Conservation (phyloP, 176 grass and related monocot genomes). For the Eleusine coracana region DNA sequence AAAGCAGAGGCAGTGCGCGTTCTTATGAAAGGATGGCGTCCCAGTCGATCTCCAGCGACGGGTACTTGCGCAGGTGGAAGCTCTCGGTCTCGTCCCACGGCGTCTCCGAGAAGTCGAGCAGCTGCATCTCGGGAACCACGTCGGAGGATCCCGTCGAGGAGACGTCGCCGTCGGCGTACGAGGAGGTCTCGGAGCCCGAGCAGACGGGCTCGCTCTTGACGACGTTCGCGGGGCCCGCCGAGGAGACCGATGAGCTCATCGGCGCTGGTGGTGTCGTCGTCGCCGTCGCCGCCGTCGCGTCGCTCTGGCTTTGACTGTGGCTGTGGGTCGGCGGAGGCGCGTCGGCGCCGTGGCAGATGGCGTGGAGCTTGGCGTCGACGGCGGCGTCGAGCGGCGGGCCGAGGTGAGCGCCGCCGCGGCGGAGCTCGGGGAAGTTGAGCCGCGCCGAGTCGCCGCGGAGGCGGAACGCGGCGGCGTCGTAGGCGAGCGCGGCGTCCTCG, state of each 20-base stretch:
- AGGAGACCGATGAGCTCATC: slow-evolving; percentile 15
- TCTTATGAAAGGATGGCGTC: slow-evolving; percentile 73
- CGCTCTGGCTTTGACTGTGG: slow-evolving; percentile 33
- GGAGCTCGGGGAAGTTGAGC: slow-evolving; percentile 75
- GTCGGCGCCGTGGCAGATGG: slow-evolving; percentile 51
- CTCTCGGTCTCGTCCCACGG: slow-evolving; percentile 88
- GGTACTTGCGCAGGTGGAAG: slow-evolving; percentile 77
- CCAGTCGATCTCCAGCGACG: slow-evolving; percentile 97
- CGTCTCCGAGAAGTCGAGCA: slow-evolving; percentile 71
- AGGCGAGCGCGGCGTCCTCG: slow-evolving; percentile 79
- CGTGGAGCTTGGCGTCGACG: slow-evolving; percentile 63
- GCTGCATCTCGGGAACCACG: slow-evolving; percentile 57
- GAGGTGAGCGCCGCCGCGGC: slow-evolving; percentile 50
- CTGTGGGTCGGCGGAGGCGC: slow-evolving; percentile 4
- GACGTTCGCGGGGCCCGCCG: slow-evolving; percentile 21
- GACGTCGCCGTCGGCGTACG: slow-evolving; percentile 47
- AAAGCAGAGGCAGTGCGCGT: slow-evolving; percentile 11
- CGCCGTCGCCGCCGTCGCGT: slow-evolving; percentile 10
- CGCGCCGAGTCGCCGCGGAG: slow-evolving; percentile 65
- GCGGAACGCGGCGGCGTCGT: slow-evolving; percentile 67
- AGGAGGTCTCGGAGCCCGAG: slow-evolving; percentile 49
- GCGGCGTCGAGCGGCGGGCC: slow-evolving; percentile 63
- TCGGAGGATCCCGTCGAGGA: slow-evolving; percentile 52
- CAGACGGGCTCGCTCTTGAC: slow-evolving; percentile 52
- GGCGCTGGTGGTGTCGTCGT: background rate